Base-by-base conservation (phyloP, 1,139 yeast genomes). In the Pichia sp. region DNA sequence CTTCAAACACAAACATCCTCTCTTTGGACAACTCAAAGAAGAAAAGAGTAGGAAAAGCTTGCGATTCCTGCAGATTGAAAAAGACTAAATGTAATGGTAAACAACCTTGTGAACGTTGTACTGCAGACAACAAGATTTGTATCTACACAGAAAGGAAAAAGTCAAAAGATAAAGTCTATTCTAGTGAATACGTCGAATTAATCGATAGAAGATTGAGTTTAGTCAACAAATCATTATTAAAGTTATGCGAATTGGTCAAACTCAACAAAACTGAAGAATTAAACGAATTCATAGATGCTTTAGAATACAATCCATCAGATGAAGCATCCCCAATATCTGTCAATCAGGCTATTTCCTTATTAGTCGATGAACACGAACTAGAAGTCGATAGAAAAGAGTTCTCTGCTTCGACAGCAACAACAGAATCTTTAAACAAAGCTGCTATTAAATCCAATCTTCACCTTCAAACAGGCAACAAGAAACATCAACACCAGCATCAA, bases 11-110 rank as follows among this genome's bases (percentile, higher is more conserved):
- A 17, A 38, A 19, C 27, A 4, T 31, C 10, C 15, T 5, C 28
- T 39, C 42, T 9, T 12, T 31, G 7, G 98, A 36, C 38, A 27
- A 22, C 22, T 15, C 40, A 15, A 41, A 43, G 17, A 84, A 83
- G 71, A 83, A 81, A 66, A 67, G 94, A 52, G 93, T 85, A 7
- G 87, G 88, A 35, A 85, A 84, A 61, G 94, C 94, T 6, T 85
- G 94, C 58, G 93, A 85, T 62, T 79, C 85, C 45, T 85, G 94
- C 65, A 72, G 91, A 44, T 77, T 83, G 60, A 83, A 83, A 61
- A 84, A 82, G 66, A 81, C 88, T 12, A 81, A 83, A 58, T 85
- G 60, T 65, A 89, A 85, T 56, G 94, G 94, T 17, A 76, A 78
- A 53, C 83, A 83, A 59, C 93, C 94, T 2, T 85, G 94, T 59